Conservation (phyloP, 2,329 filamentous ascomycete genomes). For the Alternaria sp. region DNA sequence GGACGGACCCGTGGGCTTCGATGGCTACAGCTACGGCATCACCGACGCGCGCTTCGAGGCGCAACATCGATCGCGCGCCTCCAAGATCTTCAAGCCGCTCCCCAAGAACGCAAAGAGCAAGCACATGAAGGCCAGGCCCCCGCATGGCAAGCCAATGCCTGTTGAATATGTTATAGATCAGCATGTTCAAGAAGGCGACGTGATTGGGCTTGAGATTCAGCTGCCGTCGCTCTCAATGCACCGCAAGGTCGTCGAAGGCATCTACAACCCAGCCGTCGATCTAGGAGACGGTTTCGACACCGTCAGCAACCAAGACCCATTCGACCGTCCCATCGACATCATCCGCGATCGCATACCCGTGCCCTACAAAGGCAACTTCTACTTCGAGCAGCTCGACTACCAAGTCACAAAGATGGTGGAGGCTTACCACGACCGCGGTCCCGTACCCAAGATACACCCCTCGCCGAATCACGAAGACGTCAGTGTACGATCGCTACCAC, state of each 20-base stretch:
- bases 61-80: constrained; percentile 91
- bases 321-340: constrained; percentile 73
- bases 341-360: constrained; percentile 96
- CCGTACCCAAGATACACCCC: constrained; percentile 70
- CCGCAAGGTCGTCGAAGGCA: constrained; percentile 83
- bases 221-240: constrained; percentile 86
- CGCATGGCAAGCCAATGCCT: constrained; percentile 43
- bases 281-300: constrained; percentile 65
- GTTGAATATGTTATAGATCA: constrained; percentile 67
- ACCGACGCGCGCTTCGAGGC: constrained; percentile 90
- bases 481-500: constrained; percentile 83
- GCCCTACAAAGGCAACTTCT: constrained; percentile 89
- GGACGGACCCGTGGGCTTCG: constrained; percentile 84
- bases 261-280: constrained; percentile 87
- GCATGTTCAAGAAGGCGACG: constrained; percentile 85
- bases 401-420: constrained; percentile 87
- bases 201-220: constrained; percentile 91
- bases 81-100: constrained; percentile 70
- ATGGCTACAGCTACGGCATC: constrained; percentile 92
- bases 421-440: constrained; percentile 60
- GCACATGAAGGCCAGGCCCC: constrained; percentile 48
- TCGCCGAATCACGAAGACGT: constrained; percentile 75
- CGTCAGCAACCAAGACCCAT: constrained; percentile 35
- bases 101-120: constrained; percentile 49
- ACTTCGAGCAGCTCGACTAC: constrained; percentile 93